These are phyloP conservation scores for Aspergillus sp. DNA, from an alignment of 2,329 filamentous ascomycete genomes.

Conservation along the genomic window DNA sequence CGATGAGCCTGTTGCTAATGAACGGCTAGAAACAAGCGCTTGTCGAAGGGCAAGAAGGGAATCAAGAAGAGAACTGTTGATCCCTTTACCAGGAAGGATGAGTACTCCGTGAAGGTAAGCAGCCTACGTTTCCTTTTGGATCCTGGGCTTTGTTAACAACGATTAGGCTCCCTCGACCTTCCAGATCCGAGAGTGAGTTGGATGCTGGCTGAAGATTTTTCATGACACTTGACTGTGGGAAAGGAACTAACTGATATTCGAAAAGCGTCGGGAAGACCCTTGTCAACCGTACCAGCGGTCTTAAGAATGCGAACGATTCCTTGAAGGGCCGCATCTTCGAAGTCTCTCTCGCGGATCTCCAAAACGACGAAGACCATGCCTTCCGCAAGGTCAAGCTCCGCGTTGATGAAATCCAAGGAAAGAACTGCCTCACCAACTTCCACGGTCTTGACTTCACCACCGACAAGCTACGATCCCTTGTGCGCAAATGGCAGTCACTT, in stretches of 20 bases:
- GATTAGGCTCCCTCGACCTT: constrained; percentile 87
- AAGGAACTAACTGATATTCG: constrained; percentile 20
- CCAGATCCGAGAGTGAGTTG: constrained; percentile 87
- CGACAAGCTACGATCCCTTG: constrained; percentile 98
- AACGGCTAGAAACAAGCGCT: constrained; percentile 87
- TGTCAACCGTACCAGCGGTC: constrained; percentile 98
- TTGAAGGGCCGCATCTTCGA: constrained; percentile 99
- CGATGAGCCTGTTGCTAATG: constrained; percentile 15
- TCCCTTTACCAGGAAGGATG: constrained; percentile 98
- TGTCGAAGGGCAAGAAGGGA: constrained; percentile 99
- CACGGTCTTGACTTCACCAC: constrained; percentile 99
- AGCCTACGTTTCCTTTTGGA: not conserved
- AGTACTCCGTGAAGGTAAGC: constrained; percentile 92
- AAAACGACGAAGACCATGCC: constrained; percentile 99
- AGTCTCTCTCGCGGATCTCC: constrained; percentile 96
- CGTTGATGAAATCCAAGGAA: constrained; percentile 98
- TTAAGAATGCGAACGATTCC: constrained; percentile 99
- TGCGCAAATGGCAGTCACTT: constrained; percentile 99
- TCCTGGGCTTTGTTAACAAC: constrained; percentile 18
- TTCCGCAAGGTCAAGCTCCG: constrained; percentile 99
- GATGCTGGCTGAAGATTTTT: constrained; percentile 12
- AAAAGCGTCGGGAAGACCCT: constrained; percentile 97
- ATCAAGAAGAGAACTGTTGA: constrained; percentile 99
- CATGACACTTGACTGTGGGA: constrained; percentile 1
- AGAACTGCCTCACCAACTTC: constrained; percentile 99